Evolutionary conservation across 805 yeast genomes (phyloP), one percentile per base, ranked within the genome.

Genomic region (Brettanomyces nanus): DNA sequence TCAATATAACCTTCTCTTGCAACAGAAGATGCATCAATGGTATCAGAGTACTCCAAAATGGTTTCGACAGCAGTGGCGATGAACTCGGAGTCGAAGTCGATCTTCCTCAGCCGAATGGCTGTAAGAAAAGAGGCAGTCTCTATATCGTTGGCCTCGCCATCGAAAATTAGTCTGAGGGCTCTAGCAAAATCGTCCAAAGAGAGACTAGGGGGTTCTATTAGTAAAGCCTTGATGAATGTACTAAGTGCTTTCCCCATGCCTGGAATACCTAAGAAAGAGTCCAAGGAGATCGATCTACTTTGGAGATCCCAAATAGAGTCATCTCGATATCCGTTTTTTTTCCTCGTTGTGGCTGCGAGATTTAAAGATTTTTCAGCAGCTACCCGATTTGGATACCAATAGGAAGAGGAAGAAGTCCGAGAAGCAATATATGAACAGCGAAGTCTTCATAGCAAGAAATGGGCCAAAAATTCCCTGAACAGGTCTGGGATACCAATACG

Each of bases 21-120:
- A 11, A 73, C 71, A 1, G 52, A 47, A 6, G 60, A 50, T 2
- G 68, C 56, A 7, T 69, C 63, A n/a, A 85, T 72, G 9, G 65
- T 47, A 35, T 70, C 71, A 5, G 92, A 77, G 48, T 71, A 80
- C 48, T 75, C 74, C 43, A 84, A 62, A 19, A 90, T 73, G 2
- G 92, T 77, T 17, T 66, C 63, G 1, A 86, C 96, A 0, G 97
- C 96, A 6, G 85, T 80, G 4, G 96, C 89, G 29, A 92, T 83
- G 56, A 65, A 85, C 26, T 75, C 84, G 0, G 97, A 77, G 37
- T 80, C 69, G 46, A 83, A 87, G 52, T 92, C 97, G 6, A 89
- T 61, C 2, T 85, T 85, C 22, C 75, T 71, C 31, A 79, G 58
- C 48, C 92, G 71, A 35, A 92, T 63, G 1, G 84, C 85, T 0